These are phyloP conservation scores for Pseudocercospora fuligena DNA, from an alignment of 2,329 filamentous ascomycete species.

Conservation along the genomic window DNA sequence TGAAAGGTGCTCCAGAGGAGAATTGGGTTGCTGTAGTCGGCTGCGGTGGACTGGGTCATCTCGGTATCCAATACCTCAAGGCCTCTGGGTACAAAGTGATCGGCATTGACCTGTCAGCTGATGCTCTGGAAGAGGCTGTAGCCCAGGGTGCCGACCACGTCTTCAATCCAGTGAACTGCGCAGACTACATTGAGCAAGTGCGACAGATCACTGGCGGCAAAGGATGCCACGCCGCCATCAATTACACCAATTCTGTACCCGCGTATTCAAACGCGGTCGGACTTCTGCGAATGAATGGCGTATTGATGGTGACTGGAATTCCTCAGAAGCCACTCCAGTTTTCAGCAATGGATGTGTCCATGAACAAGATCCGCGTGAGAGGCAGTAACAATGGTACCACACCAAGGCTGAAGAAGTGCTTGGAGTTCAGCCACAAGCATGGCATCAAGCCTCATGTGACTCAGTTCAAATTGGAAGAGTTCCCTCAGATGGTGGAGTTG, in stretches of 20 bases:
- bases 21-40: slow-evolving; percentile 24
- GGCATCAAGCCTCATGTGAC: slow-evolving; percentile 25
- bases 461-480: slow-evolving; percentile 27
- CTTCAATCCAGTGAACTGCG: slow-evolving; percentile 24
- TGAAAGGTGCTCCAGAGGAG: slow-evolving; percentile 17
- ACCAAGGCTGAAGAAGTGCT: slow-evolving; percentile 22
- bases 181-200: slow-evolving; percentile 20
- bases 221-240: slow-evolving; percentile 29
- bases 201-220: slow-evolving; percentile 22
- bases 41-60: slow-evolving; percentile 39
- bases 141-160: slow-evolving; percentile 25
- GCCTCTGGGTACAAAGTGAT: slow-evolving; percentile 52
- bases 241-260: slow-evolving; percentile 28
- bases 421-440: slow-evolving; percentile 27
- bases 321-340: slow-evolving; percentile 27
- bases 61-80: slow-evolving; percentile 54
- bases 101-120: slow-evolving; percentile 52
- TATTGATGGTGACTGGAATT: slow-evolving; percentile 28
- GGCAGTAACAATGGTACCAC: slow-evolving; percentile 27
- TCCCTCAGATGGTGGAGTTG: slow-evolving; percentile 26
- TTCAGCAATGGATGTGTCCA: slow-evolving; percentile 25
- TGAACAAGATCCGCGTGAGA: slow-evolving; percentile 22
- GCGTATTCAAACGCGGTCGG: slow-evolving; percentile 16
- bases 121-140: slow-evolving; percentile 26
- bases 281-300: slow-evolving; percentile 22